Evolutionary conservation across 805 yeast genomes (phyloP), one percentile per base, ranked within the genome.

Genomic region (Starmera dryadoides): DNA sequence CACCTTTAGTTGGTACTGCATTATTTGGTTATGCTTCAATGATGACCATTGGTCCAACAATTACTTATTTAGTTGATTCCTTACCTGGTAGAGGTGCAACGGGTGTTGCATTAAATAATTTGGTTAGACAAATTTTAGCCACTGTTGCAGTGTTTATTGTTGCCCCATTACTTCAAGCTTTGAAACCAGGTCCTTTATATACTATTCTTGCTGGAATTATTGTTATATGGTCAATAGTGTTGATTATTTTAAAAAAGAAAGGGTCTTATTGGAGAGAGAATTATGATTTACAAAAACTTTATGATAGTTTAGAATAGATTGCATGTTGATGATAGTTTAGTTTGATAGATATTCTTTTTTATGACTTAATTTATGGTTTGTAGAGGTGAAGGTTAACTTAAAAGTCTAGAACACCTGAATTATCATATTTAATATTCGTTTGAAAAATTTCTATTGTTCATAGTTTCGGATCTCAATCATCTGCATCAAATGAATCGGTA

Each of bases 21-120:
- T 42, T 85, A 6, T 85, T 81, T 58, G 96, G 96, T 0, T 77
- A 81, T 53, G 85, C 91, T 0, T 78, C 86, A 26, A 83, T 86
- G 93, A 75, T 86, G 60, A 76, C 84, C 4, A 85, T 86, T 48
- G 93, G 94, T 3, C 77, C 86, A 8, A 81, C 87, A 0, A 75
- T 81, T 3, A 86, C 95, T 0, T 87, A 86, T 52, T 62, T 86
- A 41, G 88, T 86, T 1, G 96, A 86, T 53, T 77, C 87, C 1
- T 66, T 87, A 34, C 95, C 96, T 0, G 94, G 95, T 0, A 71
- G 80, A 50, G 94, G 95, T 32, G 89, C 95, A 12, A 83, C 95
- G 0, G 95, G 94, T 1, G 85, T 86, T 36, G 95, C 95, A 0
- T 58, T 87, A 37, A 86, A 84, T 52, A 87, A 86, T 53, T 69